Evolutionary conservation across 2,329 filamentous ascomycete genomes (phyloP), one percentile per base, ranked within the genome.

Genomic region (Xylaria sp.): DNA sequence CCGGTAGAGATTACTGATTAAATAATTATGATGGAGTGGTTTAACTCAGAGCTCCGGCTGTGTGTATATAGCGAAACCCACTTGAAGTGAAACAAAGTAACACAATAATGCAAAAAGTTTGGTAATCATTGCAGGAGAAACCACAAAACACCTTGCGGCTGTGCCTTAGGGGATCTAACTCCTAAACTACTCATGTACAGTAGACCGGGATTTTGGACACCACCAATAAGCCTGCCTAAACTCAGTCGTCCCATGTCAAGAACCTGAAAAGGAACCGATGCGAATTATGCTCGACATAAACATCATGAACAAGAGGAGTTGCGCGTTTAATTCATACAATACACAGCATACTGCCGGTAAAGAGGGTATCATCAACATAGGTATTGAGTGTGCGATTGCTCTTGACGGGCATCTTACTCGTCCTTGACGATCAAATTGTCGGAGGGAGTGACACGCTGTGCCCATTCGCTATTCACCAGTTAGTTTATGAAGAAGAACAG

Each of bases 351-450:
- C 51, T 55, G 55, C 51, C 50, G 50, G 54, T 39, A 60, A 60
- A 44, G 60, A 59, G 63, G 63, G 63, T 65, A 65, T 65, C 55
- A 58, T 64, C 55, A 50, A 53, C 50, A 52, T n/a, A n/a, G n/a
- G n/a, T n/a, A n/a, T 44, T 49, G 56, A 48, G 47, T 52, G 40
- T 37, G 43, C 44, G 37, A 13, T 18, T 39, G 50, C 45, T 45
- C 20, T 24, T n/a, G 40, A 18, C 20, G 39, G 43, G 40, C 9
- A 22, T 48, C 52, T 42, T 60, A 62, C 49, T 62, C 57, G 41
- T 73, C 74, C 69, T 86, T 88, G 48, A 76, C 65, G 63, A 89
- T 88, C 56, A 89, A 73, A 52, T 81, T 81, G 39, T 89, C 86
- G 2, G 80, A 77, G 20, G 83, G 78, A 54, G 77, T 77, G 39